Base-by-base conservation (phyloP, 2,329 filamentous ascomycete species). In the Colletotrichum shisoi region DNA sequence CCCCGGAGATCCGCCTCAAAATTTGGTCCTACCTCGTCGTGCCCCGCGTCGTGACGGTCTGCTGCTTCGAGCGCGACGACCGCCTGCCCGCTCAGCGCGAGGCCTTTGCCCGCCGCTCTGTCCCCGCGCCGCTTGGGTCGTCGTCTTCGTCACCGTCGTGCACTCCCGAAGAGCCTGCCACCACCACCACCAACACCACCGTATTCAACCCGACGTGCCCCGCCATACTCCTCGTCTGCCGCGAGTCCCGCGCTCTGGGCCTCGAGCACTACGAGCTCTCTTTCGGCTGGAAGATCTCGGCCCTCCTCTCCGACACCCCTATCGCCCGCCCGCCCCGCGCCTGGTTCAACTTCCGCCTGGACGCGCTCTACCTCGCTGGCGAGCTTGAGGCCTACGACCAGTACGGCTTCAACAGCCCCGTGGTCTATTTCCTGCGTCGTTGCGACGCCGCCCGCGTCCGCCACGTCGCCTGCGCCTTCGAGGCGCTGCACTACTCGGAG, bases 281-380 rank as follows among this genome's bases (percentile, higher is more conserved):
- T 12, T 84, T 84, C 70, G 72, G 76, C 57, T 84, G 82, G 82
- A 78, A 77, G 65, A 77, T 82, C 56, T 82, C 81, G 19, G 77
- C 75, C 62, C 75, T 79, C 24, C 74, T 81, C 37, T 74, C 73
- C 44, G 75, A 73, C 68, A 74, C 74, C 66, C 75, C 75, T 45
- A 68, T 74, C 61, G 76, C 74, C 72, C 76, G 74, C 19, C 75
- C 76, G 11, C 74, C 81, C 2, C 74, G 74, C 34, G 77, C 79
- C 15, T 84, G 79, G 77, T 84, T 85, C 80, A 80, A 82, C 74
- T 84, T 81, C 72, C 72, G 64, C 27, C 74, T 74, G 34, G 83
- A 85, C 75, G 76, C 79, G n/a, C 74, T 85, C 31, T 79, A 82
- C 67, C 77, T 85, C 46, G 73, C 78, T 1, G 83, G 83, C 59